These are phyloP conservation scores for Breviolum minutum DNA, from an alignment of 73 alveolate species.

Conservation along the genomic window DNA sequence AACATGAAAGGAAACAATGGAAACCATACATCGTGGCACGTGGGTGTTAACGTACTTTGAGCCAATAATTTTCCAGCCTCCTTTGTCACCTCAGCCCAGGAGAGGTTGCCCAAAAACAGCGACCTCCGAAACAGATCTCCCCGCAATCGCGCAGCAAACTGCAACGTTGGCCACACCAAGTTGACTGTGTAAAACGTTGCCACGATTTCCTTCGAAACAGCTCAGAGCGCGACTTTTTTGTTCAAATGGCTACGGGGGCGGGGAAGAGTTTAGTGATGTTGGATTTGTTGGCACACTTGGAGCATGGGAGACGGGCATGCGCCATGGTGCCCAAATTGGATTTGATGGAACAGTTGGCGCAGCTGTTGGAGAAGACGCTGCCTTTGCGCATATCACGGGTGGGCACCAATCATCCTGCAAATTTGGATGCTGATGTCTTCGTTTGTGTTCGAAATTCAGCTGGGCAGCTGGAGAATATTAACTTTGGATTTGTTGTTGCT, in stretches of 20 bases:
- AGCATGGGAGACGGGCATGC: background rate
- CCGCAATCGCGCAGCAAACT: background rate
- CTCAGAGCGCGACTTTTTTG: slow-evolving; percentile 14
- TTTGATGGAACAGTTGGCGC: slow-evolving; percentile 41
- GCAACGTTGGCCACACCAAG: slow-evolving; percentile 30
- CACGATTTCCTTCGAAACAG: background rate
- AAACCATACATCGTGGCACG: background rate
- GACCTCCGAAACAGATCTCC: background rate
- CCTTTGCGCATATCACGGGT: background rate
- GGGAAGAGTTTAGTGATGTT: slow-evolving; percentile 39
- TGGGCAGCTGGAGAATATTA: background rate
- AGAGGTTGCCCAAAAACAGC: slow-evolving; percentile 3
- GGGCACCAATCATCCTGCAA: background rate
- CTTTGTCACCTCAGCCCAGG: background rate
- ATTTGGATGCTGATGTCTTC: background rate
- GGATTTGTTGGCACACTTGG: slow-evolving; percentile 18
- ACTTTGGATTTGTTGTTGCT: background rate
- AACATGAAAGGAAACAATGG: background rate
- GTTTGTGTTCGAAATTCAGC: slow-evolving; percentile 37
- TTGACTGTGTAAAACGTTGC: background rate
- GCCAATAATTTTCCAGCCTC: too few species aligned
- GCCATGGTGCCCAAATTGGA: slow-evolving; percentile 44
- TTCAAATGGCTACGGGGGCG: slow-evolving; percentile 26
- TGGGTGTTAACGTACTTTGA: too few species aligned
- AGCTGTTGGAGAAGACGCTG: background rate